These are phyloP conservation scores for Ceriops decandra DNA, from an alignment of 345 rosid species.

Conservation along the genomic window DNA sequence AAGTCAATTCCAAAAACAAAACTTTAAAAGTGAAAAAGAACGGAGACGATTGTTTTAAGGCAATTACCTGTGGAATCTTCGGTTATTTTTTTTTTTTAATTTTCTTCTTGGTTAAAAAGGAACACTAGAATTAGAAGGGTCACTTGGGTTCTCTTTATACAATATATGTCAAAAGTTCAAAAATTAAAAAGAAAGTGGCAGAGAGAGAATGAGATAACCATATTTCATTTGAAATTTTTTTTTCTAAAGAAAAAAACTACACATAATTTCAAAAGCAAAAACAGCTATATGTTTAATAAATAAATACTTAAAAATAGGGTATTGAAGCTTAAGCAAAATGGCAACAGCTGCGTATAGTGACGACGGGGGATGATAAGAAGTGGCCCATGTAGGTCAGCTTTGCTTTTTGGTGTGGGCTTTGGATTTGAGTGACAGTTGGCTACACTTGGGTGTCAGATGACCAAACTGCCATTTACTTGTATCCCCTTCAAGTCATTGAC, in stretches of 20 bases:
- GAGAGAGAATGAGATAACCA: not conserved
- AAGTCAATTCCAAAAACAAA: slow-evolving; percentile 32
- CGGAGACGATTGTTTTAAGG: not conserved
- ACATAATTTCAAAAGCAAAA: not conserved
- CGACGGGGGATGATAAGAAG: slow-evolving; percentile 47
- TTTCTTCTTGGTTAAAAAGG: slow-evolving; percentile 8
- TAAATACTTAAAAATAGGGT: slow-evolving; percentile 7
- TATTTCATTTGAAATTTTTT: no score
- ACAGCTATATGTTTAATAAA: not conserved
- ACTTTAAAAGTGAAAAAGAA: not conserved
- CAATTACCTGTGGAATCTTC: slow-evolving; percentile 35
- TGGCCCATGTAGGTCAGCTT: slow-evolving; percentile 41
- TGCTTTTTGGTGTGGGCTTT: slow-evolving; percentile 36
- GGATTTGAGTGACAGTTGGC: slow-evolving; percentile 53
- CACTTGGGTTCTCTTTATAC: not conserved
- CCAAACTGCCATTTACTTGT: slow-evolving; percentile 32
- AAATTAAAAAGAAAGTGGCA: not conserved
- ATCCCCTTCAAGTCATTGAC: slow-evolving; percentile 20
- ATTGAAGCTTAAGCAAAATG: not conserved
- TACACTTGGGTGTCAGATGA: slow-evolving; percentile 17
- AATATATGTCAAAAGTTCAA: not conserved
- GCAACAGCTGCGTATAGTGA: slow-evolving; percentile 55
- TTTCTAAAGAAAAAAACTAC: not conserved
- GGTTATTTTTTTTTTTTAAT: slow-evolving; percentile 19
- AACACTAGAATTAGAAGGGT: not conserved